Conservation (phyloP, 1,284 basidiomycete species). For the Violaceomyces palustris region DNA sequence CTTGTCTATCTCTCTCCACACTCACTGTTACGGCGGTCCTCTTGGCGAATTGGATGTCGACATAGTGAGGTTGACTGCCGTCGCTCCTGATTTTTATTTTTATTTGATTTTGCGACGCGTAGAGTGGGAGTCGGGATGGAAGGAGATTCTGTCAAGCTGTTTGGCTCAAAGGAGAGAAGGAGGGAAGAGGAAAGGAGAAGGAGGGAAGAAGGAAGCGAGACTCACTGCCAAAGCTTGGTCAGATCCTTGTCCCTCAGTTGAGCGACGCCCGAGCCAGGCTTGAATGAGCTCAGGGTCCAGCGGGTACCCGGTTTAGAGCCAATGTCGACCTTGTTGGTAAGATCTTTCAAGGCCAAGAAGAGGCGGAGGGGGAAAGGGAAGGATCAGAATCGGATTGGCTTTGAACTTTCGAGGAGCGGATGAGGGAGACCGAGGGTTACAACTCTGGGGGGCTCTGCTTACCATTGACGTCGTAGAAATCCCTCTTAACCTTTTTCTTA, state of each 20-base stretch:
- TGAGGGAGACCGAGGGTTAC: too few species aligned
- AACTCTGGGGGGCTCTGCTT: too few species aligned
- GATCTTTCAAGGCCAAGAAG: slow-evolving; percentile 17
- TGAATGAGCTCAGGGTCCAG: slow-evolving; percentile 96
- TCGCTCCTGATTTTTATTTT: slow-evolving; percentile 80
- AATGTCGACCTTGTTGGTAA: slow-evolving; percentile 40
- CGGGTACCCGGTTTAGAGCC: slow-evolving; percentile 59
- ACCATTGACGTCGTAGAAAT: too few species aligned
- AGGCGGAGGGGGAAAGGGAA: too few species aligned
- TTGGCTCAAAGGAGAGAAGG: not conserved
- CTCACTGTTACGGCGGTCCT: slow-evolving; percentile 81
- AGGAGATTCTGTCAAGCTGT: too few species aligned
- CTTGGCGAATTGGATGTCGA: slow-evolving; percentile 86
- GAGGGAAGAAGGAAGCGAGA: slow-evolving; percentile 20
- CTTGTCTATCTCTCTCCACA: too few species aligned
- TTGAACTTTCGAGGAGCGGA: too few species aligned
- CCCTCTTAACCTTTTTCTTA: too few species aligned
- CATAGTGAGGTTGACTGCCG: slow-evolving; percentile 92
- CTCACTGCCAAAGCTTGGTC: slow-evolving; percentile 96
- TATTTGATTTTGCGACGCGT: too few species aligned
- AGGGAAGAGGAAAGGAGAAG: not conserved
- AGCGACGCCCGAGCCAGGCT: slow-evolving; percentile 91
- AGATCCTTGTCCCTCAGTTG: slow-evolving; percentile 82
- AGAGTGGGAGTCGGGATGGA: too few species aligned
- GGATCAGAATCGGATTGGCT: too few species aligned